Conservation (phyloP, 768 basidiomycete genomes). For the Mycena capillaripes region DNA sequence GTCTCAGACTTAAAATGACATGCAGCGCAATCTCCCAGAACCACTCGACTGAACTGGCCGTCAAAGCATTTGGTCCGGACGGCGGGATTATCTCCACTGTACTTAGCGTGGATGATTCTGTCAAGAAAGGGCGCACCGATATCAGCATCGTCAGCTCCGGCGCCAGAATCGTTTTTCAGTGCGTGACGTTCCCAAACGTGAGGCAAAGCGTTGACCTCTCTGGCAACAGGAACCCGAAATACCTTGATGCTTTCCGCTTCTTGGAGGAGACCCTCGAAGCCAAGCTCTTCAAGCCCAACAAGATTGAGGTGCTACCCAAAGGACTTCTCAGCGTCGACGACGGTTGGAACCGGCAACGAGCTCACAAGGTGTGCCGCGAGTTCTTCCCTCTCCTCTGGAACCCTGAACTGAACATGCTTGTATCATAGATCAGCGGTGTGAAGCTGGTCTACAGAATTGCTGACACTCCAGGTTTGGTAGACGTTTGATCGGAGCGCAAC, state of each 20-base stretch:
- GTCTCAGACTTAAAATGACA: constrained; percentile 21
- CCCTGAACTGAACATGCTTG: constrained; percentile 21
- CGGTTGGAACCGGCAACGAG: constrained; percentile 24
- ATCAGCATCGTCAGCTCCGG: constrained; percentile 25
- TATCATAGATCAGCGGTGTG: constrained; percentile 26
- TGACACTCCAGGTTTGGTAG: constrained; percentile 25
- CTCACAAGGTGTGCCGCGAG: constrained; percentile 18
- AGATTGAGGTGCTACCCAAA: constrained; percentile 25
- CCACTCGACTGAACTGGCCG: constrained; percentile 26
- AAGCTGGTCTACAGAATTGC: constrained; percentile 28
- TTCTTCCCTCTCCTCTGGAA: constrained; percentile 16
- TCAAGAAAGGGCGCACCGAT: constrained; percentile 26
- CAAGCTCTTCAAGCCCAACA: constrained; percentile 26
- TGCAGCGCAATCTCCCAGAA: constrained; percentile 25
- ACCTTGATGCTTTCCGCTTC: constrained; percentile 26
- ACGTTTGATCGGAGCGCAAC: constrained; percentile 21
- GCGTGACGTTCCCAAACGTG: constrained; percentile 17
- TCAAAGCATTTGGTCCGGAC: constrained; percentile 27
- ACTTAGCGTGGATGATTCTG: constrained; percentile 24
- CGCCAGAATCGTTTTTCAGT: constrained; percentile 26
- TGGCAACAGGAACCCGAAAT: constrained; percentile 25
- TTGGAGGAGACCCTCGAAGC: constrained; percentile 25
- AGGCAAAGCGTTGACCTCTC: constrained; percentile 26
- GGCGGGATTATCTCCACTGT: constrained; percentile 27
- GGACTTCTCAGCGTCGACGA: constrained; percentile 27